Evolutionary conservation across 2,329 filamentous ascomycete genomes (phyloP), one percentile per base, ranked within the genome.

Genomic region (Fusarium algeriense): DNA sequence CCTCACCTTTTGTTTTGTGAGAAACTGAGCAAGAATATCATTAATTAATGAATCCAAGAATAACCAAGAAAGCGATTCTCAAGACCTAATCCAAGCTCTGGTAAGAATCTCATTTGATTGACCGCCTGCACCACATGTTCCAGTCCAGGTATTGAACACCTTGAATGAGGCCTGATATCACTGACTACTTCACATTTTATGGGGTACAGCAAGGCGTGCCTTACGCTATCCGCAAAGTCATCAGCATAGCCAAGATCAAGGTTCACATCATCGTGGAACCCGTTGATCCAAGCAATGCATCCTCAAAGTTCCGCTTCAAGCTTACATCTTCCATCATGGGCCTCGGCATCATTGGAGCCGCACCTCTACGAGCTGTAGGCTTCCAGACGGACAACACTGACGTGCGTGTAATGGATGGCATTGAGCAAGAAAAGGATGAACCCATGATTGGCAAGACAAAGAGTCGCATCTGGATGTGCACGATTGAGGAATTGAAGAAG

Each of bases 391-490:
- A 52, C 32, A 52, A 26, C 13, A 38, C 32, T 1, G 48, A 52
- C 32, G 32, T 52, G 3, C 48, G 48, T 4, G 48, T 38, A 1
- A 38, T 52, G 48, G 48, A 52, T 52, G 32, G 20, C 0, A 6
- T 52, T 5, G 48, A 52, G 48, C 48, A 52, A 1, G 48, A 52
- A 7, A 52, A 52, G 4, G 32, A 52, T 8, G 48, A 52, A 8
- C 48, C 48, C 1, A 38, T 52, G 48, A 52, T 52, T 2, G 48
- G 48, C 2, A 52, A 38, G 48, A 52, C 48, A 5, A 52, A 52
- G 20, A 52, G 48, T 15, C 48, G 48, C 9, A 52, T 52, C 11
- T 52, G 48, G 48, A 52, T 52, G 48, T 26, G 48, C 13, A 52
- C 32, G 1, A 7, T 52, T 0, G 48, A 52, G 13, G 48, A 52